These are phyloP conservation scores for Salvia splendens DNA, from an alignment of 257 asterid genomes.

Conservation along the genomic window DNA sequence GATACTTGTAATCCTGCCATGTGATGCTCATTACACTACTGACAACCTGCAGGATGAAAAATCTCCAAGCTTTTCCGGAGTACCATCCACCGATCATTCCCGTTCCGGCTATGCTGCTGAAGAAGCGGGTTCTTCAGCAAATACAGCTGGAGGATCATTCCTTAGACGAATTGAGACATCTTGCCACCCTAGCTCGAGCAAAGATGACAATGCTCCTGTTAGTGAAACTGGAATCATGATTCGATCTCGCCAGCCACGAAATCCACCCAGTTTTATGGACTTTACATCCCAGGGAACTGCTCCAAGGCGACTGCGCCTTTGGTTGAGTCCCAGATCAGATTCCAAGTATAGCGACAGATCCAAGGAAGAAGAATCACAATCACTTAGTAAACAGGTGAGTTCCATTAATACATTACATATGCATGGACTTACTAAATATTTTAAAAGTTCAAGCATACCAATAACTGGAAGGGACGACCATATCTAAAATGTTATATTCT, in stretches of 20 bases:
- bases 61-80: conserved; percentile 23
- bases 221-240: conserved; percentile 52
- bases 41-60: conserved; percentile 41
- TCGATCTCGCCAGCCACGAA: conserved; percentile 41
- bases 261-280: conserved; percentile 26
- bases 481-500: background rate
- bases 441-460: background rate
- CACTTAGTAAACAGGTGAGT: conserved; percentile 38
- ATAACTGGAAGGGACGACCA: background rate
- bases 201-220: conserved; percentile 33
- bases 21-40: conserved; percentile 24
- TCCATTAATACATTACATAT: conserved; percentile 6
- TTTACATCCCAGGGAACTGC: conserved; percentile 56
- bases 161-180: conserved; percentile 29
- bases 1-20: conserved; percentile 17
- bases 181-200: conserved; percentile 24
- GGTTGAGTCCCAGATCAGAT: conserved; percentile 19
- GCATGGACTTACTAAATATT: background rate
- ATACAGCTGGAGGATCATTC: conserved; percentile 23
- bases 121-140: conserved; percentile 36
- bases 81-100: conserved; percentile 30
- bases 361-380: conserved; percentile 26
- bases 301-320: conserved; percentile 52
- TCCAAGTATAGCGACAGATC: conserved; percentile 18
- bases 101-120: conserved; percentile 32